phyloP scores from a whole-genome alignment of 257 asterid species.

The Solanum clarkiae region DNA sequence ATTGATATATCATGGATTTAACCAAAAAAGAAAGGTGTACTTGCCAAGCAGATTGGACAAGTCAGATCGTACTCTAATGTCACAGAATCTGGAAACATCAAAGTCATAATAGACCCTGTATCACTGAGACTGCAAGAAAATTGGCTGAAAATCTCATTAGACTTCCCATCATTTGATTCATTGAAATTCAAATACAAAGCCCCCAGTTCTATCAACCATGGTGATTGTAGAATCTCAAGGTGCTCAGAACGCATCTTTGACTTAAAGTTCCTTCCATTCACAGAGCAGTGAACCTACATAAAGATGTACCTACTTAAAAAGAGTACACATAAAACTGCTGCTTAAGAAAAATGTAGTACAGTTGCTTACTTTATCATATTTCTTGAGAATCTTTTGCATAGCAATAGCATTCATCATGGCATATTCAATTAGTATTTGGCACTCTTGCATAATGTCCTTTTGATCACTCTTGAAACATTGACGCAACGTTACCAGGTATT shows the following conservation, averaged over 20 bases:
- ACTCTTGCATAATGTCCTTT: conserved; percentile 45
- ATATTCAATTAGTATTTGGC: conserved; percentile 54
- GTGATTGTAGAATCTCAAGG: conserved; percentile 64
- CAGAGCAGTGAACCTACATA: conserved; percentile 61
- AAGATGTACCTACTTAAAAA: not conserved
- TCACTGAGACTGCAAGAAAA: conserved; percentile 40
- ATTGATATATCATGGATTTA: not conserved
- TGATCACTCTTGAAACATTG: conserved; percentile 48
- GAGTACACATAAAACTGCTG: not conserved
- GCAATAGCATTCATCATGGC: conserved; percentile 77
- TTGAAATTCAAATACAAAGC: conserved; percentile 54
- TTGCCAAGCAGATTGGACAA: conserved; percentile 85
- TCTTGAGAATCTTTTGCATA: conserved; percentile 81
- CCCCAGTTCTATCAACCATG: conserved; percentile 81
- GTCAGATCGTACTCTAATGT: conserved; percentile 59
- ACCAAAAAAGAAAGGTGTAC: not conserved
- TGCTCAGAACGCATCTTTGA: conserved; percentile 55
- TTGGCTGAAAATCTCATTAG: conserved; percentile 20
- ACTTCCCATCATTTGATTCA: conserved; percentile 20
- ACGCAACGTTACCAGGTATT: conserved; percentile 28
- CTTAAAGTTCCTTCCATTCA: conserved; percentile 61
- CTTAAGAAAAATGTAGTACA: not conserved
- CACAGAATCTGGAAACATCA: conserved; percentile 46
- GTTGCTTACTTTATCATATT: conserved; percentile 65
- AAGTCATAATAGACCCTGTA: conserved; percentile 36